phyloP scores from a whole-genome alignment of 768 basidiomycete genomes.

The Leccinum boreale region DNA sequence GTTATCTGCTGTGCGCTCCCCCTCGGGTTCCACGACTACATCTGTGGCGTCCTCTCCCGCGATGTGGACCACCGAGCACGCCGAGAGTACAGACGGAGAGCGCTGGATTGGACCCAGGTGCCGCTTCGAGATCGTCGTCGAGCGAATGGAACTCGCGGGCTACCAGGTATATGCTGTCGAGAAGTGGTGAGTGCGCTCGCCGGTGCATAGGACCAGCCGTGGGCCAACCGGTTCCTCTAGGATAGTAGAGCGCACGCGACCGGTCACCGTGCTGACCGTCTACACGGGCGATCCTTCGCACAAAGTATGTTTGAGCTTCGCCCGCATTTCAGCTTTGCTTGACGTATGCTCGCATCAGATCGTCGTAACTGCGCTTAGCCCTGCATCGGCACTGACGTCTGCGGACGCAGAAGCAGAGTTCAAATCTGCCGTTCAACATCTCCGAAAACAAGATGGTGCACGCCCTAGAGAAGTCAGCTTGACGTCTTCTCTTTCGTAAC shows the following conservation, averaged over 20 bases:
- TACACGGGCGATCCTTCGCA: slow-evolving; percentile 75
- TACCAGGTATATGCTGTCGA: slow-evolving; percentile 87
- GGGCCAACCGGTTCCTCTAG: slow-evolving; percentile 29
- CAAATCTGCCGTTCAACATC: slow-evolving; percentile 56
- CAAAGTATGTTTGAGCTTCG: slow-evolving; percentile 39
- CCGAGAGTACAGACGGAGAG: slow-evolving; percentile 23
- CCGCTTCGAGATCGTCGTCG: slow-evolving; percentile 48
- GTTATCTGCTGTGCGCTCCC: slow-evolving; percentile 31
- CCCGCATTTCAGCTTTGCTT: slow-evolving; percentile 6
- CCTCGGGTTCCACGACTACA: slow-evolving; percentile 30
- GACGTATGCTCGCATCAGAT: slow-evolving; percentile 41
- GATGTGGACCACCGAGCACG: slow-evolving; percentile 10
- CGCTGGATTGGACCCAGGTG: slow-evolving; percentile 46
- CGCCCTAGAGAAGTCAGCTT: slow-evolving; percentile 59
- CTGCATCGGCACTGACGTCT: slow-evolving; percentile 38
- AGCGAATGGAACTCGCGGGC: slow-evolving; percentile 45
- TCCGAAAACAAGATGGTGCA: slow-evolving; percentile 64
- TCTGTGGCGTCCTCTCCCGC: slow-evolving; percentile 7
- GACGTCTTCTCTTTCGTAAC: neutral
- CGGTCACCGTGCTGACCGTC: slow-evolving; percentile 62
- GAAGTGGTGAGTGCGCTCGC: slow-evolving; percentile 57
- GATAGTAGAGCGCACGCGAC: slow-evolving; percentile 65
- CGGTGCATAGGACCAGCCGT: neutral
- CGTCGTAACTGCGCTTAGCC: slow-evolving; percentile 53
- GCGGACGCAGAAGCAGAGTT: slow-evolving; percentile 52